Conservation (phyloP, 2,329 filamentous ascomycete genomes). For the Cytospora piceae region DNA sequence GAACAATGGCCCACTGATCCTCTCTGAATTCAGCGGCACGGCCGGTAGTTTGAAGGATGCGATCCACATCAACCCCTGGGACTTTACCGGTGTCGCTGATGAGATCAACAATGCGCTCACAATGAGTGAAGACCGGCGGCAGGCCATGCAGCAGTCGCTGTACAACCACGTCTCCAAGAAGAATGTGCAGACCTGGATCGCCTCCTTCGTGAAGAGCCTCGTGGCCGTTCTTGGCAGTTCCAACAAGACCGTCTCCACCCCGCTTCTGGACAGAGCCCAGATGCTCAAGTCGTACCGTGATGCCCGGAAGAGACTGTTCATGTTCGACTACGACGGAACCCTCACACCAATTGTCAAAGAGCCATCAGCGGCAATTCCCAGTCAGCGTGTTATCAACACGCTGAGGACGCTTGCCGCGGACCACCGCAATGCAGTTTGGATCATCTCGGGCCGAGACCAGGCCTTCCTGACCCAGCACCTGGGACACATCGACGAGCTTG, state of each 20-base stretch:
- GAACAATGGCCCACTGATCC: constrained; percentile 82
- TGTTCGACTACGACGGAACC: constrained; percentile 99
- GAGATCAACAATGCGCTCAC: constrained; percentile 81
- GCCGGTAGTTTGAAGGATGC: constrained; percentile 83
- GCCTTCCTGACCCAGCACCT: constrained; percentile 89
- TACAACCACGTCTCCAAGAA: constrained; percentile 85
- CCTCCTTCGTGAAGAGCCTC: constrained; percentile 76
- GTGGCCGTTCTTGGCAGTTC: constrained; percentile 79
- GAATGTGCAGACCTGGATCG: constrained; percentile 86
- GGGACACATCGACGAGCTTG: constrained; percentile 85
- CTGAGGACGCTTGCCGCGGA: constrained; percentile 80
- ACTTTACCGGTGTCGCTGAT: constrained; percentile 79
- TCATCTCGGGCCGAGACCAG: constrained; percentile 94
- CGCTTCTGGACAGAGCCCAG: constrained; percentile 74
- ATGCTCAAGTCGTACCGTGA: constrained; percentile 75
- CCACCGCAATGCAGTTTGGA: constrained; percentile 89
- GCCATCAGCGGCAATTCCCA: constrained; percentile 85
- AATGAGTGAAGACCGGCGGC: constrained; percentile 70
- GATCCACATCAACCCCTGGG: constrained; percentile 97
- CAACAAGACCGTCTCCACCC: constrained; percentile 76
- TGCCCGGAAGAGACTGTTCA: constrained; percentile 82
- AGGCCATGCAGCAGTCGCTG: constrained; percentile 71
- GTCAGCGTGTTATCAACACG: constrained; percentile 78
- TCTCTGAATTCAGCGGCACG: constrained; percentile 96
- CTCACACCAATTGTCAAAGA: constrained; percentile 94